Evolutionary conservation across 345 rosid species (phyloP).

Genomic region (Bruguiera gymnorhiza): DNA sequence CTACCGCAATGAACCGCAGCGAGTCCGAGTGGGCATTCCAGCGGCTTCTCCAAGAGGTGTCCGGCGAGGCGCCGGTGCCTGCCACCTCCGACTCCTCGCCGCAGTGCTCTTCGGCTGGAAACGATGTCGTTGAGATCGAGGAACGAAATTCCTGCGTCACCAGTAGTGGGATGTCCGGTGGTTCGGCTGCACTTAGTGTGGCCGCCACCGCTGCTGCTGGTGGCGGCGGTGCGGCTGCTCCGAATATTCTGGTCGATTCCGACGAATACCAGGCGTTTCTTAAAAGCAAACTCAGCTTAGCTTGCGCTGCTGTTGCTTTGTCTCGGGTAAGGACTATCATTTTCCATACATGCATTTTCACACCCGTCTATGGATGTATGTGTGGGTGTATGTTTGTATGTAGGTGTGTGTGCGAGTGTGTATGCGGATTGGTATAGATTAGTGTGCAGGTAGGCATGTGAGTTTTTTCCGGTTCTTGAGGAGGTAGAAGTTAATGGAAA

Average conservation of each 20-base stretch:
- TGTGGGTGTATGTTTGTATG: not conserved
- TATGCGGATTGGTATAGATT: no score
- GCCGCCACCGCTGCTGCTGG: not conserved
- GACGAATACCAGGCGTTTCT: conserved; percentile 24
- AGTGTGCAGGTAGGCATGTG: not conserved
- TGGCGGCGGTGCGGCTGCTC: not conserved
- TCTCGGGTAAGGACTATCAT: conserved; percentile 20
- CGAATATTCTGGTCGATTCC: conserved; percentile 23
- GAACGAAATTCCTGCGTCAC: not conserved
- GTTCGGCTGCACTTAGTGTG: not conserved
- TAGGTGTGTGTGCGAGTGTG: not conserved
- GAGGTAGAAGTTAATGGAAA: not conserved
- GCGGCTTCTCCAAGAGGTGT: conserved; percentile 23
- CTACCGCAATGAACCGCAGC: conserved; percentile 23
- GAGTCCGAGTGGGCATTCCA: conserved; percentile 33
- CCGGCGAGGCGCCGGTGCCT: not conserved
- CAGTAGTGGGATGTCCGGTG: not conserved
- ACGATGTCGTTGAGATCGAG: conserved; percentile 11
- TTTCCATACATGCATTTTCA: not conserved
- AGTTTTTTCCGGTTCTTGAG: not conserved
- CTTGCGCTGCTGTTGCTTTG: conserved; percentile 28
- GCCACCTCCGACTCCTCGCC: not conserved
- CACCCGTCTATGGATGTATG: not conserved
- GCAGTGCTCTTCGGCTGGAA: conserved; percentile 13
- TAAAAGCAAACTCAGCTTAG: conserved; percentile 27